Evolutionary conservation across 73 alveolate genomes (phyloP).

Genomic region (Paramecium sonneborni): DNA sequence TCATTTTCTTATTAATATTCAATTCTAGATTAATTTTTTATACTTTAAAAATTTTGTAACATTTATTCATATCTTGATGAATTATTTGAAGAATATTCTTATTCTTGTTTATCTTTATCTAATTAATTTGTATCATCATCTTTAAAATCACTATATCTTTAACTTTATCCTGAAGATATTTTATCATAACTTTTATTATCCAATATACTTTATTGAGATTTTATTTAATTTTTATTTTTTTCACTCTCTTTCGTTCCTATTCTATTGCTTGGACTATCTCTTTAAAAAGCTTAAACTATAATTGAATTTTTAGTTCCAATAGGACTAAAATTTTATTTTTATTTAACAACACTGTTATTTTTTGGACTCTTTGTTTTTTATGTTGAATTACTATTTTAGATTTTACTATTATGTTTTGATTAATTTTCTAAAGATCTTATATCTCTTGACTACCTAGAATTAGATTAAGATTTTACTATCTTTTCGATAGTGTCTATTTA

Average conservation of each 20-base stretch:
- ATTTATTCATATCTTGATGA: constrained; percentile 18
- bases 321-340: neutral
- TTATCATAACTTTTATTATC: neutral
- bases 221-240: neutral
- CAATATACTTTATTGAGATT: neutral
- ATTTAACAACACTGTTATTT: neutral
- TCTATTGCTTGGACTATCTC: neutral
- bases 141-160: neutral
- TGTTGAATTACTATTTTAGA: neutral
- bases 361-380: neutral
- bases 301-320: neutral
- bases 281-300: neutral
- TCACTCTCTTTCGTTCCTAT: neutral
- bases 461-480: neutral
- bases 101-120: neutral
- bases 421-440: neutral
- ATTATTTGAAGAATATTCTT: neutral
- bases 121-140: neutral
- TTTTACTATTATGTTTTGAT: neutral
- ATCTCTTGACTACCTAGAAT: neutral
- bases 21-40: neutral
- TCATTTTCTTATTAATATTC: neutral
- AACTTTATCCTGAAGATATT: neutral
- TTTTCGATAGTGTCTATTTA: neutral
- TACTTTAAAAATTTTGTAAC: constrained; percentile 4